Evolutionary conservation across 2,329 filamentous ascomycete species (phyloP), one percentile per base, ranked within the genome.

Genomic region (Aspergillus alliaceus): DNA sequence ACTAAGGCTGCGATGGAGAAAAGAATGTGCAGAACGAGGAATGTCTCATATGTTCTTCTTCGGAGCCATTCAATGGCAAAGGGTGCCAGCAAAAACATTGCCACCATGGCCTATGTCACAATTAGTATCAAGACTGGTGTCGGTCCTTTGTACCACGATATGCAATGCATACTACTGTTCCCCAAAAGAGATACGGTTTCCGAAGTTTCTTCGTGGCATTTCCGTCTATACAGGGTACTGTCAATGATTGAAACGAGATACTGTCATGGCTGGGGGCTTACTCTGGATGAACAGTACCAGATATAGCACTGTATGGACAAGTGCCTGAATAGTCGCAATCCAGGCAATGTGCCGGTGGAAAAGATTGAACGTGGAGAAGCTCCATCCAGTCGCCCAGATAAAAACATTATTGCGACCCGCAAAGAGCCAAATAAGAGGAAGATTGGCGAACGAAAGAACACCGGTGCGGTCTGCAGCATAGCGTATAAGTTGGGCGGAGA

Each of bases 321-420:
- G 77, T 1, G 85, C 87, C 61, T 89, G 80, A 0, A 86, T 56
- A 0, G 86, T 86, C 6, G 85, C 80, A 2, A 88, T 77, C 18
- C 87, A 78, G 0, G 88, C 87, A 3, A 87, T 78, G 79, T 86
- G 86, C 0, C 87, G 83, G 69, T 90, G 88, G 52, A 89, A 89
- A 39, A 84, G 80, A 62, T 85, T 90, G 65, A 85, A 90, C 0
- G 84, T 86, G 1, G 80, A 80, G 67, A 87, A 89, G 11, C 84
- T 85, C 86, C 87, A 90, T 0, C 87, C 87, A 0, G 88, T 90
- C 0, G 86, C 67, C 84, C 84, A 88, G 54, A 89, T 75, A 15
- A 89, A 78, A 0, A 86, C 65, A 51, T 90, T 89, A 59, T 90
- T 90, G 9, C 88, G 78, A 66, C 84, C 84, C 0, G 83, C 84